These are phyloP conservation scores for Noccaea bulbosa DNA, from an alignment of 345 rosid species.

Conservation along the genomic window DNA sequence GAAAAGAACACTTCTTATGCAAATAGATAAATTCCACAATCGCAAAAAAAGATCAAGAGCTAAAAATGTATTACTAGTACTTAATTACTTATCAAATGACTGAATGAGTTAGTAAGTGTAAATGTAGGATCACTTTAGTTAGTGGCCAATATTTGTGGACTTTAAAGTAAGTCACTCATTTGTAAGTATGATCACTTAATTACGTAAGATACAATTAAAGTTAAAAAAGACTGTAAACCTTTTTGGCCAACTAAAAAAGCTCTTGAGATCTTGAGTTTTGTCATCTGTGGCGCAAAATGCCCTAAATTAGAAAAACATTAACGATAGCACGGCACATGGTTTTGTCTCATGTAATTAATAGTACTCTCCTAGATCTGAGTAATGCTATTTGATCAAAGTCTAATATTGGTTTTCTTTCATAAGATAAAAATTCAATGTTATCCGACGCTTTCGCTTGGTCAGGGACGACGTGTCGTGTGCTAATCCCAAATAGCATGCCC, in stretches of 20 bases:
- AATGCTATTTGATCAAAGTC: conserved; percentile 5
- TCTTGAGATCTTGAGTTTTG: neutral
- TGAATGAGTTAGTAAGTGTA: no score
- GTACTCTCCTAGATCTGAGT: neutral
- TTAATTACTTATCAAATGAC: no score
- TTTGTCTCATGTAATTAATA: conserved; percentile 5
- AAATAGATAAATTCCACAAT: no score
- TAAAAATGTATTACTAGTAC: no score
- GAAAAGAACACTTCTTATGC: no score
- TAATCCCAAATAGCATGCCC: conserved; percentile 38
- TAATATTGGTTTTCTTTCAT: neutral
- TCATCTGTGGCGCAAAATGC: neutral
- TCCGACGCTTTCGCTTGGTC: neutral
- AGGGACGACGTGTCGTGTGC: conserved; percentile 2
- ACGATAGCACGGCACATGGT: conserved; percentile 16
- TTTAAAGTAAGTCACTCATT: no score
- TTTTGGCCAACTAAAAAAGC: neutral
- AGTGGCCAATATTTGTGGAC: no score
- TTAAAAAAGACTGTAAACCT: neutral
- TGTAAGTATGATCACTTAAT: no score
- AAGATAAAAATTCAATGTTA: neutral
- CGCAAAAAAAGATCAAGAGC: no score
- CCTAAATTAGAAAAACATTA: neutral
- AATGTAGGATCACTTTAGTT: no score
- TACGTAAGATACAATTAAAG: no score